phyloP scores from a whole-genome alignment of 2,329 filamentous ascomycete genomes.

The Stachybotrys chlorohalonatus region DNA sequence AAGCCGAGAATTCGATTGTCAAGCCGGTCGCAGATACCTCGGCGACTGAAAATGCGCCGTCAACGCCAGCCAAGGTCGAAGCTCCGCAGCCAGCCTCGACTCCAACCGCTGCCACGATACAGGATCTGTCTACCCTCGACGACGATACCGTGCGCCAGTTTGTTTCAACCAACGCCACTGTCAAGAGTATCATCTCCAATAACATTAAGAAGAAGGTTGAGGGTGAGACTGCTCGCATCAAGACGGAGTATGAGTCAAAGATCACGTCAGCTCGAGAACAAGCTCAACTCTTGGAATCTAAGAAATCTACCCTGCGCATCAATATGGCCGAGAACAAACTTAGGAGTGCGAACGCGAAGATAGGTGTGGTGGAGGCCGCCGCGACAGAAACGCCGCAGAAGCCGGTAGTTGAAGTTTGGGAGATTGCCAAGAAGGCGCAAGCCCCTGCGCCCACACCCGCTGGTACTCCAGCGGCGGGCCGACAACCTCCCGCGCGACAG shows the following conservation, averaged over 20 bases:
- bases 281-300: constrained; percentile 63
- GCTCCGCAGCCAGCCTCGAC: constrained; percentile 24
- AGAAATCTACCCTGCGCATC: constrained; percentile 64
- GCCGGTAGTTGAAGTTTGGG: constrained; percentile 81
- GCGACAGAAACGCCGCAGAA: constrained; percentile 77
- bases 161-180: constrained; percentile 44
- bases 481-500: constrained; percentile 13
- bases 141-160: constrained; percentile 50
- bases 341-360: constrained; percentile 57
- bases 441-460: constrained; percentile 16
- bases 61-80: constrained; percentile 32
- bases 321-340: constrained; percentile 70
- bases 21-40: constrained; percentile 15
- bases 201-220: constrained; percentile 66
- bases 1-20: constrained; percentile 37
- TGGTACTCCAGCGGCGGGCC: constrained; percentile 5
- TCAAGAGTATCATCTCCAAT: constrained; percentile 47
- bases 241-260: constrained; percentile 47
- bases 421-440: constrained; percentile 54
- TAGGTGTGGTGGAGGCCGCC: constrained; percentile 71
- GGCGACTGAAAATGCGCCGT: constrained; percentile 12
- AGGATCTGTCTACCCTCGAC: constrained; percentile 38
- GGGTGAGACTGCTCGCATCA: constrained; percentile 51
- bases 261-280: constrained; percentile 46
- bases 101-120: constrained; percentile 19